phyloP scores from a whole-genome alignment of 2,329 filamentous ascomycete species.

The Fusarium transvaalense region DNA sequence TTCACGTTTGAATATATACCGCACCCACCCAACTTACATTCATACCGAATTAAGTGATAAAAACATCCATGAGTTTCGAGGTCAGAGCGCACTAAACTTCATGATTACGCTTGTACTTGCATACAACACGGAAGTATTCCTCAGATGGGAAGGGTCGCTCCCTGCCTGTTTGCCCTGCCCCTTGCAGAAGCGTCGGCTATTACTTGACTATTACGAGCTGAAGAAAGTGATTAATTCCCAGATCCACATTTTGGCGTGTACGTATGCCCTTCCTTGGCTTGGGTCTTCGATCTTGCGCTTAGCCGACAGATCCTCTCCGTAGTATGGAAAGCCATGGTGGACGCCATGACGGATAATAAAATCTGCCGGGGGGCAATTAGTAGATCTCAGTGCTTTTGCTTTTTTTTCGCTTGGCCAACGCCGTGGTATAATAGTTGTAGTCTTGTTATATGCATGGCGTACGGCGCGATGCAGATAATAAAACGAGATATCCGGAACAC shows the following conservation, averaged over 20 bases:
- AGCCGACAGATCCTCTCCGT: slow-evolving; percentile 10
- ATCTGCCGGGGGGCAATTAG: not conserved
- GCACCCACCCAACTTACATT: not conserved
- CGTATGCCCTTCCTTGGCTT: not conserved
- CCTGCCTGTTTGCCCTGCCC: slow-evolving; percentile 9
- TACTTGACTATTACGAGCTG: slow-evolving; percentile 3
- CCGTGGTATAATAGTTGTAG: not conserved
- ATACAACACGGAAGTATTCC: slow-evolving; percentile 2
- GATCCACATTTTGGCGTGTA: slow-evolving; percentile 24
- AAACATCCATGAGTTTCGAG: slow-evolving; percentile 8
- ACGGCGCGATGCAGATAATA: not conserved
- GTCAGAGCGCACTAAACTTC: slow-evolving; percentile 22
- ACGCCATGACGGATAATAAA: slow-evolving; percentile 23
- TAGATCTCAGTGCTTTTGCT: not conserved
- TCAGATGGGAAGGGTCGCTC: not conserved
- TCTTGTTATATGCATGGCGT: not conserved
- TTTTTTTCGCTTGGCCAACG: not conserved
- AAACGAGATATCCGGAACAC: not conserved
- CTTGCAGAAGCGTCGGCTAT: slow-evolving; percentile 42
- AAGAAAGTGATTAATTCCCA: slow-evolving; percentile 1
- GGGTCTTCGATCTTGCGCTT: slow-evolving; percentile 30
- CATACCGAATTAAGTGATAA: slow-evolving; percentile 9
- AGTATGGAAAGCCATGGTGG: slow-evolving; percentile 24
- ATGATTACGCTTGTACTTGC: slow-evolving; percentile 17
- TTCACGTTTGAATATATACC: slow-evolving; percentile 5